Evolutionary conservation across 176 grass and related monocot species (phyloP), one percentile per base, ranked within the genome.

Genomic region (Zoysia pacifica): DNA sequence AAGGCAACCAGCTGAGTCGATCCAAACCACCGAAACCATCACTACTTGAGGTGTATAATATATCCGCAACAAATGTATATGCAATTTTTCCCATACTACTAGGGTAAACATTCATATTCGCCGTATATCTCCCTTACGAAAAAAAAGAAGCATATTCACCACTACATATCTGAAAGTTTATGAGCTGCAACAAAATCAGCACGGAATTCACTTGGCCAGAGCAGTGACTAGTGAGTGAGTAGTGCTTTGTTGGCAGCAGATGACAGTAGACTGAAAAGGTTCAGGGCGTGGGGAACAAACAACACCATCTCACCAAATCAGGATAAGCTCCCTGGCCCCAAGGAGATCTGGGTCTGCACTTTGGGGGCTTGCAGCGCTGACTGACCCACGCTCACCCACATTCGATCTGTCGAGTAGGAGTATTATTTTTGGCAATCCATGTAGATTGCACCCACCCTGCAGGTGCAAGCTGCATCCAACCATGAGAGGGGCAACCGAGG

Each of bases 281-380:
- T 47, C 45, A 20, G 19, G 20, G 28, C 35, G 73, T 58, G 53
- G 38, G 13, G 48, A 48, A 84, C 80, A 76, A 76, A 88, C 62
- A 79, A 50, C 79, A 67, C 65, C 66, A 65, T 87, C 79, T 71
- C 73, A 78, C 76, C 76, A 84, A 48, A 80, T 80, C 76, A 75
- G 70, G 65, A 69, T 73, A 46, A 59, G 36, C 12, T 9, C 61
- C 35, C 66, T 15, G 10, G 47, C 28, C 39, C 72, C 59, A 13
- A 58, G 6, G 36, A 53, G 10, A 75, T 83, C 43, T 48, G 20
- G 19, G 11, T 7, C 20, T 16, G 15, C 37, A 47, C 45, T 8
- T 56, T 56, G 41, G 6, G 12, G 19, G 63, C 28, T 14, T 53
- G 48, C 20, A 14, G 4, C 0, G 44, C 44, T 2, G 62, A 28